Conservation (phyloP, 2,329 filamentous ascomycete species). For the Torrubiella hemipterigena region DNA sequence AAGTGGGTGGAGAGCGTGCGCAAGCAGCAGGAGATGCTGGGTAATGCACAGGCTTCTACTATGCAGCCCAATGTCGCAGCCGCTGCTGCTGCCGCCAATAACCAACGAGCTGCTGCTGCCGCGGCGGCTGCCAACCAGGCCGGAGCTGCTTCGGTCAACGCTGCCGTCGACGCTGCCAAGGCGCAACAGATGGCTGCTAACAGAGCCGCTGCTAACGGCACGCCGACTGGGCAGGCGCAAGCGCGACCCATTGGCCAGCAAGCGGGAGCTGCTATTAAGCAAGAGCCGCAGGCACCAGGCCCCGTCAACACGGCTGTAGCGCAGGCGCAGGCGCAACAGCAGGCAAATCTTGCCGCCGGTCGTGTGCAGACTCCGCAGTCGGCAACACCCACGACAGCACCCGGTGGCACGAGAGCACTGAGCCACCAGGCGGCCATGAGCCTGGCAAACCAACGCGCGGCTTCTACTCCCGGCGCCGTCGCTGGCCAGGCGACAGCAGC, state of each 20-base stretch:
- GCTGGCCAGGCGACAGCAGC: constrained; percentile 18
- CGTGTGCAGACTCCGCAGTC: constrained; percentile 39
- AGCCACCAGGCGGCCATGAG: constrained; percentile 38
- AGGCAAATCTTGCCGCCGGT: constrained; percentile 33
- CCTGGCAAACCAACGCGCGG: constrained; percentile 31
- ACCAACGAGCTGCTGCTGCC: constrained; percentile 10
- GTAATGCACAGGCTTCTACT: constrained; percentile 13
- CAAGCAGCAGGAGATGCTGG: constrained; percentile 27
- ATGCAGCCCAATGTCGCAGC: constrained; percentile 12
- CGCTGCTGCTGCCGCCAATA: constrained; percentile 7
- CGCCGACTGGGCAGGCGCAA: constrained; percentile 15
- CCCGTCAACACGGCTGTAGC: constrained; percentile 37
- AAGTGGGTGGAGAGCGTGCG: constrained; percentile 35
- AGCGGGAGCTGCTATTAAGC: constrained; percentile 9
- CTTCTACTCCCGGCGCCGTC: constrained; percentile 18
- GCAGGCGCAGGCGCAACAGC: constrained; percentile 28
- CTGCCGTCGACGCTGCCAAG: constrained; percentile 33
- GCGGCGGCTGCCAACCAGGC: constrained; percentile 16
- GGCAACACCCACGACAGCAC: constrained; percentile 23
- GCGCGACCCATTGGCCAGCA: constrained; percentile 12
- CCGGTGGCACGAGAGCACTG: constrained; percentile 27
- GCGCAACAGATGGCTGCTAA: constrained; percentile 20
- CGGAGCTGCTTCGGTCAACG: constrained; percentile 26
- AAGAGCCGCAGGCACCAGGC: constrained; percentile 23
- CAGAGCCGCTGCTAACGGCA: constrained; percentile 17